These are phyloP conservation scores for Rhododendron ferrugineum DNA, from an alignment of 148 eudicot species.

Conservation along the genomic window DNA sequence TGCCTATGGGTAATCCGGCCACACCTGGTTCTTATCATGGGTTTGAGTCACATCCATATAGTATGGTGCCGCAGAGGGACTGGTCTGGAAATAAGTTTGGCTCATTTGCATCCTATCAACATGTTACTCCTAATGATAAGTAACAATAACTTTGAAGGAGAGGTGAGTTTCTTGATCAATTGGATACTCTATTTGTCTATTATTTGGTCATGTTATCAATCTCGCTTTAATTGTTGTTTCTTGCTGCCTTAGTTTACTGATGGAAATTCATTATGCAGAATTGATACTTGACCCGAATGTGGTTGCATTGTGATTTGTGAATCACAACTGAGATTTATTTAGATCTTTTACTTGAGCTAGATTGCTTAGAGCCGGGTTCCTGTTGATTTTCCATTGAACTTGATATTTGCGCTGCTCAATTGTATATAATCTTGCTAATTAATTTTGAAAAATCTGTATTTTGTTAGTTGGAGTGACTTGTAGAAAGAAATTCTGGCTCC, in stretches of 20 bases:
- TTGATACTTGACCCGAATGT: conserved; percentile 15
- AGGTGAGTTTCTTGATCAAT: conserved; percentile 15
- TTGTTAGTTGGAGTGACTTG: not conserved
- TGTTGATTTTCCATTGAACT: not conserved
- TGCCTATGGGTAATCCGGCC: conserved; percentile 13
- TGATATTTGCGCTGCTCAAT: not conserved
- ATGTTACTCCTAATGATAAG: conserved; percentile 26
- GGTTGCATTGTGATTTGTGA: not conserved
- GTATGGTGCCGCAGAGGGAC: conserved; percentile 46
- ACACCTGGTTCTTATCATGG: conserved; percentile 23
- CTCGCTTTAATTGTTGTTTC: not conserved
- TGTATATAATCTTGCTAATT: not conserved
- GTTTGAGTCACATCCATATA: conserved; percentile 22
- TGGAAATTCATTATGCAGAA: conserved; percentile 2
- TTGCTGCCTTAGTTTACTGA: not conserved
- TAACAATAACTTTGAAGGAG: conserved; percentile 11
- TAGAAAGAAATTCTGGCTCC: not conserved
- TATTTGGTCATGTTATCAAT: not conserved
- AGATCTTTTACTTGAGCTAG: not conserved
- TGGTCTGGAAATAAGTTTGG: conserved; percentile 38
- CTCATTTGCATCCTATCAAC: conserved; percentile 16
- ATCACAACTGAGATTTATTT: not conserved
- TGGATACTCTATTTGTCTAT: not conserved
- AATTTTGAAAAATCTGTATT: not conserved
- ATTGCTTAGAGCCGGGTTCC: not conserved